phyloP scores from a whole-genome alignment of 371 early-diverging fungal genomes.

The Rhizopus arrhizus region DNA sequence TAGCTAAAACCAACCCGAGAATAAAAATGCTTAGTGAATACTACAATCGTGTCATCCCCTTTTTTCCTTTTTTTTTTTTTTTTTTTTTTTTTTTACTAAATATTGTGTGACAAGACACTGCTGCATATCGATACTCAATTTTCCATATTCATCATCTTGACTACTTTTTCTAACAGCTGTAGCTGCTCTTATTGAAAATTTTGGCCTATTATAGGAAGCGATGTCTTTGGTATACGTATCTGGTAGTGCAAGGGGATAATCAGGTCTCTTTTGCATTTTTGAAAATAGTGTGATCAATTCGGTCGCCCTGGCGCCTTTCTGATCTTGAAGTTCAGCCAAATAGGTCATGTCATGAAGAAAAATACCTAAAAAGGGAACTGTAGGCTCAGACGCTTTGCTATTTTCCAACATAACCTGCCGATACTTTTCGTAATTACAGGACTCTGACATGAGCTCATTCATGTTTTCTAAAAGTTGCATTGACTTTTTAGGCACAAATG shows the following conservation, averaged over 20 bases:
- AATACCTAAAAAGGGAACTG: conserved; percentile 78
- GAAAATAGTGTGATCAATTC: conserved; percentile 53
- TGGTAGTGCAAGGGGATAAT: conserved; percentile 60
- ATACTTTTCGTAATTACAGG: conserved; percentile 70
- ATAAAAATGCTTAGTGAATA: too few species aligned
- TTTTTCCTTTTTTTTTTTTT: neutral
- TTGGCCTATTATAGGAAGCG: conserved; percentile 3
- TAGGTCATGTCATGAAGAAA: conserved; percentile 83
- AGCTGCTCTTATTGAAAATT: conserved; percentile 7
- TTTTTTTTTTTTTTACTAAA: conserved; percentile 39
- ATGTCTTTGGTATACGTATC: conserved; percentile 49
- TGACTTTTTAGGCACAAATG: conserved; percentile 68
- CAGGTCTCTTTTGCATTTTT: conserved; percentile 61
- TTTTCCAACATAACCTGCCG: conserved; percentile 32
- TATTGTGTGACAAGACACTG: conserved; percentile 69
- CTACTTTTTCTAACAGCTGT: conserved; percentile 26
- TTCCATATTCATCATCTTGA: conserved; percentile 29
- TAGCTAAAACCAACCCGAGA: conserved; percentile 45
- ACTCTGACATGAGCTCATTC: conserved; percentile 66
- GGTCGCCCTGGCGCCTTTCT: conserved; percentile 49
- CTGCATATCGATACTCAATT: conserved; percentile 38
- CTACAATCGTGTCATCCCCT: conserved; percentile 24
- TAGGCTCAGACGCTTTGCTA: conserved; percentile 44
- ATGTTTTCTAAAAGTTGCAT: conserved; percentile 58
- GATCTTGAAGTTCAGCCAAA: conserved; percentile 48